Conservation (phyloP, 2,329 filamentous ascomycete genomes). For the Trichothecium sympodiale region DNA sequence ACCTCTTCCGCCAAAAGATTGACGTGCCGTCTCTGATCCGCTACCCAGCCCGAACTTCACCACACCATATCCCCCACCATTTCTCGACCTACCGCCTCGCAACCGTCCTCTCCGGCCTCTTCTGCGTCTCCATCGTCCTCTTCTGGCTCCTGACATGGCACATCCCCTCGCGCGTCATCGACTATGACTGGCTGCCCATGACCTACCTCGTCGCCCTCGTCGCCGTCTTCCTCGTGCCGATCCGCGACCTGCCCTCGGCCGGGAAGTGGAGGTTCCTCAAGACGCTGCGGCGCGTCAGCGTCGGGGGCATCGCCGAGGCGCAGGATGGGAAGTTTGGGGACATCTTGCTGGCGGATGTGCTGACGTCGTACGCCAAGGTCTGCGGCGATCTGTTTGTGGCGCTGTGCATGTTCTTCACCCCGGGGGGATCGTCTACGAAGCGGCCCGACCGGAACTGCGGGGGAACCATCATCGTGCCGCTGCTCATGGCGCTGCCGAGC, state of each 20-base stretch:
- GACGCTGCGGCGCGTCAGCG: slow-evolving; percentile 64
- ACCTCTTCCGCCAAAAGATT: slow-evolving; percentile 68
- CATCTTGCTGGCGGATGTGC: slow-evolving; percentile 81
- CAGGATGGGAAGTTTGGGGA: slow-evolving; percentile 92
- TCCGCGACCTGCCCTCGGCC: slow-evolving; percentile 54
- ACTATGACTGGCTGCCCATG: slow-evolving; percentile 79
- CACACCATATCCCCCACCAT: slow-evolving; percentile 64
- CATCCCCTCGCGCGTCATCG: slow-evolving; percentile 55
- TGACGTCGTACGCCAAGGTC: slow-evolving; percentile 91
- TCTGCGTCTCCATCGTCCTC: slow-evolving; percentile 58
- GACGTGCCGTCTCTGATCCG: slow-evolving; percentile 79
- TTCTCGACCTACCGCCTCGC: slow-evolving; percentile 80
- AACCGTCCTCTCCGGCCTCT: slow-evolving; percentile 60
- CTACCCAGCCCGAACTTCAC: slow-evolving; percentile 65
- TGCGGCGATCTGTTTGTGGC: slow-evolving; percentile 82
- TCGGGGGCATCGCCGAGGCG: slow-evolving; percentile 78
- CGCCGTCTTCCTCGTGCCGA: slow-evolving; percentile 60
- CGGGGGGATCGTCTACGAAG: slow-evolving; percentile 61
- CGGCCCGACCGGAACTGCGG: slow-evolving; percentile 75
- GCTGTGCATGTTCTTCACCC: slow-evolving; percentile 79
- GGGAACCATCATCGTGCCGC: slow-evolving; percentile 65
- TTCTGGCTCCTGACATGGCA: slow-evolving; percentile 79
- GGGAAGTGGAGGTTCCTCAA: slow-evolving; percentile 67
- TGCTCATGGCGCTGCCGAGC: slow-evolving; percentile 75
- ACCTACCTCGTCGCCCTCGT: slow-evolving; percentile 66